Evolutionary conservation across 208 protist genomes (phyloP).

Genomic region (Leishmania martiniquensis): DNA sequence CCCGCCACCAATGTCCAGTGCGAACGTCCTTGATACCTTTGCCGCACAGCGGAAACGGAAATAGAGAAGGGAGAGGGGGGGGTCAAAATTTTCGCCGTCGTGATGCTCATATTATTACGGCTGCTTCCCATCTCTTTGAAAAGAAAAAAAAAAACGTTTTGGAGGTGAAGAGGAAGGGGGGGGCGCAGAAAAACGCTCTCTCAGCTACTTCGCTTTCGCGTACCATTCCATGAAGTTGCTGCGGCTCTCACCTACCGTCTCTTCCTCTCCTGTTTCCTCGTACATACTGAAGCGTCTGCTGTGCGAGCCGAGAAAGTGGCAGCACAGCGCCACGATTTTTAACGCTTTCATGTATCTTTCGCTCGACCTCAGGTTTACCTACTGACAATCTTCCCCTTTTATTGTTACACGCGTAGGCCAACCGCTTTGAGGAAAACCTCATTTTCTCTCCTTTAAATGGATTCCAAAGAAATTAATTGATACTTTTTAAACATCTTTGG

Average conservation of each 20-base stretch:
- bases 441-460: background rate
- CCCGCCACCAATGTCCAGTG: background rate
- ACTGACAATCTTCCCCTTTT: background rate
- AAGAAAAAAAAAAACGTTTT: no score
- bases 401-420: no score
- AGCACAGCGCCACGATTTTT: background rate
- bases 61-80: background rate
- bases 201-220: background rate
- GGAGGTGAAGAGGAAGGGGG: no score
- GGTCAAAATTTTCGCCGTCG: no score
- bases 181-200: background rate
- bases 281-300: background rate
- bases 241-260: background rate
- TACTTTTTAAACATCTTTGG: constrained; percentile 7
- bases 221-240: background rate
- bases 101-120: no score
- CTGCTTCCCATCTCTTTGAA: no score
- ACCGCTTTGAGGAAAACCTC: background rate
- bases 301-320: background rate
- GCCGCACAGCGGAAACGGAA: background rate
- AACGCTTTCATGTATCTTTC: background rate
- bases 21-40: background rate
- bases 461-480: background rate
- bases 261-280: background rate
- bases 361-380: background rate